Percentiles rank a stretch among this genome's conserved stretches.
phyloP scores from a whole-genome alignment of 1,139 yeast species.

The Cylindricascospora bacillispora region DNA sequence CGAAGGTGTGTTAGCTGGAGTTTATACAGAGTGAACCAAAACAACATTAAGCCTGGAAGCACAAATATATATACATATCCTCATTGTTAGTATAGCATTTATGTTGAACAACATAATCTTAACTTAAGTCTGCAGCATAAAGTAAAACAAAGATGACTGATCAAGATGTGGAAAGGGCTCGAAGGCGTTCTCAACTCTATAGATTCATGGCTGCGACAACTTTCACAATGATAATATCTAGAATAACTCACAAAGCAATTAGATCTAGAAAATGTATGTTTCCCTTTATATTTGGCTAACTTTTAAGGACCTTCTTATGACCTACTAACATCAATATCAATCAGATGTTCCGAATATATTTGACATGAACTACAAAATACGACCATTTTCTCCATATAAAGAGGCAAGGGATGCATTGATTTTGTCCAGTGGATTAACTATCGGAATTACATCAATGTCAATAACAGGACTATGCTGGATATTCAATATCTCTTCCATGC shows the following conservation, averaged over 20 bases:
- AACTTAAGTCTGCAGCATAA: no score
- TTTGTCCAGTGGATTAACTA: constrained; percentile 65
- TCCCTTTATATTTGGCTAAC: background rate
- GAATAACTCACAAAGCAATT: constrained; percentile 66
- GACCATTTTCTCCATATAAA: constrained; percentile 61
- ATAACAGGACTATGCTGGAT: constrained; percentile 73
- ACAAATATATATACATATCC: no score
- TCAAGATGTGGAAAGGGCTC: no score
- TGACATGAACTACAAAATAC: constrained; percentile 80
- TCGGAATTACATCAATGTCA: constrained; percentile 59
- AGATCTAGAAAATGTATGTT: constrained; percentile 52
- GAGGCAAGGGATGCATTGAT: constrained; percentile 86
- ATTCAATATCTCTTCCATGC: constrained; percentile 51
- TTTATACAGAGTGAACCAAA: no score
- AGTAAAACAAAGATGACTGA: no score
- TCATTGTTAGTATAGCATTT: no score
- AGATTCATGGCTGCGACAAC: constrained; percentile 63
- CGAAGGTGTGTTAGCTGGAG: no score
- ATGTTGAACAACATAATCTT: no score
- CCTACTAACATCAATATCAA: no score
- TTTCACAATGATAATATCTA: constrained; percentile 55
- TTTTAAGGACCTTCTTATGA: no score
- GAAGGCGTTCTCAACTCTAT: constrained; percentile 48
- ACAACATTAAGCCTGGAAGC: no score
- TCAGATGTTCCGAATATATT: constrained; percentile 55